Base-by-base conservation (phyloP, 1,284 basidiomycete species). In the Phenoliferia sp. region DNA sequence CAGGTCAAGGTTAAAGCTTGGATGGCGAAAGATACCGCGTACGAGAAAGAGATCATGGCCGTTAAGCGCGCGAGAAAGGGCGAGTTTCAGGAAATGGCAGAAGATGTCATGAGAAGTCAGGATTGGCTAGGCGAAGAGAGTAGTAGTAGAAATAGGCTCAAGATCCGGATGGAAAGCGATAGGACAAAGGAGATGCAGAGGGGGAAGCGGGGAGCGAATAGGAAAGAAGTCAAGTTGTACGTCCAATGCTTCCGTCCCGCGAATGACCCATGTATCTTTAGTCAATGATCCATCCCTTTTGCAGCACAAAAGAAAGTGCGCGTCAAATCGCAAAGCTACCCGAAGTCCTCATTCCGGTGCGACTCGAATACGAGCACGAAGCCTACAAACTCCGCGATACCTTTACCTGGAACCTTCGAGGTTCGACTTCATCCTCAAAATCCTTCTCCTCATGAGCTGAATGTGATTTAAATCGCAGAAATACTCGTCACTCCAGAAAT, bases 381-480 rank as follows among this genome's bases (percentile, higher is more conserved):
- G 90, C 92, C 77, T 89, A 90, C 78, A 91, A 90, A 79, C 87
- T 98, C 83, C 87, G 93, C 48, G 95, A 99, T 78, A 94, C 95
- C 0, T 97, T 99, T 79, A 86, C 95, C 39, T 99, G 95, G 95
- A 97, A 99, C 77, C 81, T 94, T 62, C 88, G 90, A 74, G 92
- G 92, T 93, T 68, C 62, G 85, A 80, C 17, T 1, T 22, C 19
- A 50, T 33, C 22, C 61, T 33, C 29, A 39, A 29, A 0, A 39
- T 36, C 31, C 26, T 7, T 28, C n/a, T 48, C 19, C 60, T 34
- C 28, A 19, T 16, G 57, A 61, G 35, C 44, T 67, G 67, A 65
- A 58, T 2, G 9, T 7, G 16, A 34, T 2, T 19, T 19, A 34
- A n/a, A 10, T 36, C 26, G 59, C 77, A 91, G 95, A 98, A 79